phyloP scores from a whole-genome alignment of 176 grass and related monocot genomes.

The Hyparrhenia diplandra region DNA sequence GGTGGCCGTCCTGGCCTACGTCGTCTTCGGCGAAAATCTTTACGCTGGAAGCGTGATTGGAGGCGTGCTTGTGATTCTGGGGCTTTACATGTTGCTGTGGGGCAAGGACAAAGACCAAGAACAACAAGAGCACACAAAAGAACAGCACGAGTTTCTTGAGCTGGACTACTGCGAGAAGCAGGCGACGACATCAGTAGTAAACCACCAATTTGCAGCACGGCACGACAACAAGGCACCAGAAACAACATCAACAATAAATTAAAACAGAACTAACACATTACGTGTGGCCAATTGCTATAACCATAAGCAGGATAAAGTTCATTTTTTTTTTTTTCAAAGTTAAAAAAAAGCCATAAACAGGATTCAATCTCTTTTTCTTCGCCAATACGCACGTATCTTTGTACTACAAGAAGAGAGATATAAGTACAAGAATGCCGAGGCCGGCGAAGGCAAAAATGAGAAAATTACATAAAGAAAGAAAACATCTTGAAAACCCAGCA shows the following conservation, averaged over 20 bases:
- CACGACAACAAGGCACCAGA: neutral
- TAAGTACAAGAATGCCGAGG: too few relatives aligned
- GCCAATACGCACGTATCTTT: too few relatives aligned
- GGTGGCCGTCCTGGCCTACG: constrained; percentile 58
- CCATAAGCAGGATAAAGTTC: too few relatives aligned
- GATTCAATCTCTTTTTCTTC: too few relatives aligned
- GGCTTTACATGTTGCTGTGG: constrained; percentile 71
- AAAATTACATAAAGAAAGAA: too few relatives aligned
- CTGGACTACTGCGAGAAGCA: constrained; percentile 25
- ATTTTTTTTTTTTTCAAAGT: too few relatives aligned
- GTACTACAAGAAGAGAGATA: too few relatives aligned
- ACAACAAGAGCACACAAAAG: neutral
- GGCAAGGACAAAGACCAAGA: constrained; percentile 65
- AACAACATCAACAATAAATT: neutral
- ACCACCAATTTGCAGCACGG: neutral
- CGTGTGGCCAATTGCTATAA: too few relatives aligned
- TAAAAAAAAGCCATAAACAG: too few relatives aligned
- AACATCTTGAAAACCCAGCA: too few relatives aligned
- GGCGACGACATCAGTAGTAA: neutral
- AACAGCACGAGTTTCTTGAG: neutral
- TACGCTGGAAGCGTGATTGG: constrained; percentile 75
- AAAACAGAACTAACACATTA: too few relatives aligned
- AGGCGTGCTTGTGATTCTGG: constrained; percentile 53
- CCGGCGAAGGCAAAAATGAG: too few relatives aligned
- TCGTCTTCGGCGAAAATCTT: constrained; percentile 64